Percentiles rank a stretch among this genome's conserved stretches.
Evolutionary conservation across 805 yeast genomes (phyloP).

Genomic region (Jamesozyma lodderae): DNA sequence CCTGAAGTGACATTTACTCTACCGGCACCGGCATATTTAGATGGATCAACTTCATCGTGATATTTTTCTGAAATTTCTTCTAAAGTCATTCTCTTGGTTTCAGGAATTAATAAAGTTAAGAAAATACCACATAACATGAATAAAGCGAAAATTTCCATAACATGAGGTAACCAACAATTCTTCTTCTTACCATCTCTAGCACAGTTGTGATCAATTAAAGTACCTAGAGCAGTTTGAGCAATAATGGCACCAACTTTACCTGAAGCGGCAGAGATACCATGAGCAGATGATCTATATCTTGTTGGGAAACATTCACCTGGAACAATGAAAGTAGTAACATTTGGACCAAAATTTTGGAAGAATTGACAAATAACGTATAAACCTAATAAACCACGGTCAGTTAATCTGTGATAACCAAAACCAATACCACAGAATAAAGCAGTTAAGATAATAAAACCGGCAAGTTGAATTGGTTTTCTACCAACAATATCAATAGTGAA

Average conservation of each 20-base stretch:
- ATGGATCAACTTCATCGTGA: conserved; percentile 67
- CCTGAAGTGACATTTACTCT: neutral
- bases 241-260: conserved; percentile 92
- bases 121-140: conserved; percentile 79
- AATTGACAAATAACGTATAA: conserved; percentile 75
- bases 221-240: conserved; percentile 83
- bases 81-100: conserved; percentile 84
- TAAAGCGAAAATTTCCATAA: conserved; percentile 86
- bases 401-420: conserved; percentile 67
- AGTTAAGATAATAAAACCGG: conserved; percentile 68
- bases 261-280: conserved; percentile 86
- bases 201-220: conserved; percentile 73
- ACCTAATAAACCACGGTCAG: conserved; percentile 60
- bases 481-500: conserved; percentile 76
- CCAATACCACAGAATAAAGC: conserved; percentile 70
- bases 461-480: conserved; percentile 73
- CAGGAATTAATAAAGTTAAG: conserved; percentile 65
- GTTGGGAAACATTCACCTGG: conserved; percentile 94
- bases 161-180: conserved; percentile 82
- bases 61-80: conserved; percentile 74
- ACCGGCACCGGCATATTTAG: conserved; percentile 7
- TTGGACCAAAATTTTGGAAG: conserved; percentile 89
- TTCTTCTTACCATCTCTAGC: conserved; percentile 37
- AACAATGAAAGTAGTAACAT: conserved; percentile 80
- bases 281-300: conserved; percentile 91